Evolutionary conservation across 2,329 filamentous ascomycete genomes (phyloP).

Genomic region (Pseudogymnoascus sp.): DNA sequence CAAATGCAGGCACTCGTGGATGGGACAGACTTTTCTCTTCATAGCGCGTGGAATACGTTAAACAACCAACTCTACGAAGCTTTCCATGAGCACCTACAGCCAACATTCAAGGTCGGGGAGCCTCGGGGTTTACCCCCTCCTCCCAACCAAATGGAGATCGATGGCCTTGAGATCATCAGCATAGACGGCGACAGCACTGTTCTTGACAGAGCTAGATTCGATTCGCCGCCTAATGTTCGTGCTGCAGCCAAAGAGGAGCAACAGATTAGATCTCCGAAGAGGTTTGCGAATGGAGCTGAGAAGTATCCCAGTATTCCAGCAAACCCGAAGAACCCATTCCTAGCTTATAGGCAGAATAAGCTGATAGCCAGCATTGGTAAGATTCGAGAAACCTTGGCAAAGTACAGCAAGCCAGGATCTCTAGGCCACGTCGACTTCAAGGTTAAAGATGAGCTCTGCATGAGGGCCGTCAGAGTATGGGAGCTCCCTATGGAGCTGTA

Average conservation of each 20-base stretch:
- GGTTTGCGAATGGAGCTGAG: background rate
- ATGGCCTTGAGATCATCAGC: slow-evolving; percentile 10
- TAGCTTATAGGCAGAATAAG: background rate
- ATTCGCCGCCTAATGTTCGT: background rate
- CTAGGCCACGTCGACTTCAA: slow-evolving; percentile 53
- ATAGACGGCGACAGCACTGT: slow-evolving; percentile 15
- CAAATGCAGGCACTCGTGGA: slow-evolving; percentile 48
- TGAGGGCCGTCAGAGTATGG: slow-evolving; percentile 55
- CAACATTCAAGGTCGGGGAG: slow-evolving; percentile 20
- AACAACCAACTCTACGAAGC: slow-evolving; percentile 31
- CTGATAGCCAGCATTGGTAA: slow-evolving; percentile 23
- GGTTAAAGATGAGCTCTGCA: slow-evolving; percentile 53
- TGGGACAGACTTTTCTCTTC: slow-evolving; percentile 43
- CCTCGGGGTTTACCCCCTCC: slow-evolving; percentile 19
- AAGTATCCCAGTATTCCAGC: background rate
- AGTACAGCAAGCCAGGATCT: slow-evolving; percentile 50
- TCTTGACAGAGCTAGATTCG: background rate
- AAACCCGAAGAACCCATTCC: background rate
- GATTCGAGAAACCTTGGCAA: slow-evolving; percentile 49
- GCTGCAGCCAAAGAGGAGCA: background rate
- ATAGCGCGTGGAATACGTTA: slow-evolving; percentile 32
- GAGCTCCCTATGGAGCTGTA: slow-evolving; percentile 41
- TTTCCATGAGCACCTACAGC: slow-evolving; percentile 29
- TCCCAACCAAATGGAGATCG: background rate
- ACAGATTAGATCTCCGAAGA: background rate